Conservation (phyloP, 495 filamentous ascomycete genomes). For the Talaromyces trachyspermus region DNA sequence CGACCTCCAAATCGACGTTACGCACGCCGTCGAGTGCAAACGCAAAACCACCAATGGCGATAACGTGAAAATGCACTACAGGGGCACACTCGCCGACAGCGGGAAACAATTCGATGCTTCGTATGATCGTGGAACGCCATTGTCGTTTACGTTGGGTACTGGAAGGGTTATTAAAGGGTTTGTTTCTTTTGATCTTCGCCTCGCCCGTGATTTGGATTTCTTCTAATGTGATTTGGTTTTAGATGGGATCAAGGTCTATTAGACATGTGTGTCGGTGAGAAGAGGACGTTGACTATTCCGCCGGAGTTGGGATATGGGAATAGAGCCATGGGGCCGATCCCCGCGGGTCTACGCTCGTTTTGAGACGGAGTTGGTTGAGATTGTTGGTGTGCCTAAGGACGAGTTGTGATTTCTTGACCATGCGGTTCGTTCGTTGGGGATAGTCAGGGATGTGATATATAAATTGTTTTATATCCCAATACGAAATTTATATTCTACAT, state of each 20-base stretch:
- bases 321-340: conserved; percentile 67
- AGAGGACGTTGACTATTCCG: conserved; percentile 86
- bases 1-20: conserved; percentile 66
- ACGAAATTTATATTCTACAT: no score
- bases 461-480: no score
- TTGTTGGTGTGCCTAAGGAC: conserved; percentile 67
- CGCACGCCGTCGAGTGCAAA: conserved; percentile 59
- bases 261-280: conserved; percentile 97
- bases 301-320: conserved; percentile 79
- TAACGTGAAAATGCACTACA: conserved; percentile 78
- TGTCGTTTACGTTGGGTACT: conserved; percentile 69
- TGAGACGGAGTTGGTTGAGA: conserved; percentile 85
- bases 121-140: conserved; percentile 67
- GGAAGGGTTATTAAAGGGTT: conserved; percentile 85
- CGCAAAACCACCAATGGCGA: conserved; percentile 74
- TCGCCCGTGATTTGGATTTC: not conserved
- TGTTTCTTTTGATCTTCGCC: conserved; percentile 15
- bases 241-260: conserved; percentile 86
- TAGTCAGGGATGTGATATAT: no score
- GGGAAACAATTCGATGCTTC: conserved; percentile 50
- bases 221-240: not conserved
- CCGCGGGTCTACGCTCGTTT: conserved; percentile 74
- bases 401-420: conserved; percentile 41
- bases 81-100: conserved; percentile 57
- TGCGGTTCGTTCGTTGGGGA: no score